These are phyloP conservation scores for Diaporthe helianthi DNA, from an alignment of 2,329 filamentous ascomycete species.

Conservation along the genomic window DNA sequence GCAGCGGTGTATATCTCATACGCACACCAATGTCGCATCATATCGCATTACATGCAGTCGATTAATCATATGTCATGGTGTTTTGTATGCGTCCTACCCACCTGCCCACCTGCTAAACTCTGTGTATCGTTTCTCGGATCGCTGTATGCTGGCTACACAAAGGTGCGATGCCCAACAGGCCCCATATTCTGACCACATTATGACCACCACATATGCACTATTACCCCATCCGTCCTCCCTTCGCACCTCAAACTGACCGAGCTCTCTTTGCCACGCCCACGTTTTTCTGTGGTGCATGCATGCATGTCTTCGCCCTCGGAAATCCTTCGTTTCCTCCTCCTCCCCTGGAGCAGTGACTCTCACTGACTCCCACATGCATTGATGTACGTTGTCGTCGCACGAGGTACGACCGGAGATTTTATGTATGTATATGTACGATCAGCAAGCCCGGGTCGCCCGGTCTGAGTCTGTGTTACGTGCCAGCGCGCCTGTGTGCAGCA, in stretches of 20 bases:
- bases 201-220: neutral
- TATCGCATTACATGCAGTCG: neutral
- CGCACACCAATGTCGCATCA: neutral
- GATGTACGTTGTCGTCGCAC: neutral
- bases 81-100: neutral
- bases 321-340: neutral
- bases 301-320: neutral
- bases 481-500: neutral
- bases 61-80: neutral
- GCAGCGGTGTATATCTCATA: neutral
- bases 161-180: constrained; percentile 5
- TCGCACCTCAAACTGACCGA: neutral
- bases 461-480: constrained; percentile 23
- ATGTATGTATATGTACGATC: constrained; percentile 3
- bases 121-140: constrained; percentile 8
- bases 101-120: neutral
- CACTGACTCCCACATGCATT: neutral
- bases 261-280: constrained; percentile 3
- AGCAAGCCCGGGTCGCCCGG: neutral
- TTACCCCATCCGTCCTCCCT: neutral
- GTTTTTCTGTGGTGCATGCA: neutral
- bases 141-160: neutral
- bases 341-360: neutral
- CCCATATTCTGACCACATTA: neutral
- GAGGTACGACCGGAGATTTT: constrained; percentile 1